Conservation (phyloP, 768 basidiomycete genomes). For the Tulasnella sp. region DNA sequence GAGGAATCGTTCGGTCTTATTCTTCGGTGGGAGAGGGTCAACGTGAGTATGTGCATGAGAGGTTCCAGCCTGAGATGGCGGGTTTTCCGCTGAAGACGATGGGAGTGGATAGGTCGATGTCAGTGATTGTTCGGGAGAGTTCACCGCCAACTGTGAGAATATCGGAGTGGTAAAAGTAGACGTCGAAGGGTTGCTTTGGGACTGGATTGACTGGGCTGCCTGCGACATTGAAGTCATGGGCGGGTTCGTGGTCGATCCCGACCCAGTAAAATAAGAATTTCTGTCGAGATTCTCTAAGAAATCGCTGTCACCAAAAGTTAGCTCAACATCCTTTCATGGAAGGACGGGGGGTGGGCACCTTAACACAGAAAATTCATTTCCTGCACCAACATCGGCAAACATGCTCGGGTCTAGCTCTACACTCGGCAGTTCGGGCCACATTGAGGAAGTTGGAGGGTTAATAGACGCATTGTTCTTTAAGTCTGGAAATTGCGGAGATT, state of each 20-base stretch:
- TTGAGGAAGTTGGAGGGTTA: conserved; percentile 33
- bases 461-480: not conserved
- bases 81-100: conserved; percentile 15
- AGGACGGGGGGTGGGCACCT: conserved; percentile 40
- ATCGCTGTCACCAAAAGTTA: conserved; percentile 40
- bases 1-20: conserved; percentile 78
- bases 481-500: too few relatives aligned
- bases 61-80: conserved; percentile 14
- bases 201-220: conserved; percentile 4
- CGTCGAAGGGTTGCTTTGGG: not conserved
- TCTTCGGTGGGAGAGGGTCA: conserved; percentile 54
- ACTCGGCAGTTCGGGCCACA: conserved; percentile 32
- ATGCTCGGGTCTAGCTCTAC: not conserved
- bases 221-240: conserved; percentile 4
- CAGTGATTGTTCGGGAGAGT: not conserved
- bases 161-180: not conserved
- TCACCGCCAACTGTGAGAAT: not conserved
- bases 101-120: not conserved
- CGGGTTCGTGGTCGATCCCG: conserved; percentile 1
- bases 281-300: conserved; percentile 85
- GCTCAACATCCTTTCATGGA: conserved; percentile 4
- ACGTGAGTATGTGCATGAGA: conserved; percentile 15
- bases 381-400: conserved; percentile 24
- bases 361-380: conserved; percentile 73
- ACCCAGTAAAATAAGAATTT: conserved; percentile 55